Evolutionary conservation across 148 eudicot species (phyloP), one percentile per base, ranked within the genome.

Genomic region (Camellia sinensis): DNA sequence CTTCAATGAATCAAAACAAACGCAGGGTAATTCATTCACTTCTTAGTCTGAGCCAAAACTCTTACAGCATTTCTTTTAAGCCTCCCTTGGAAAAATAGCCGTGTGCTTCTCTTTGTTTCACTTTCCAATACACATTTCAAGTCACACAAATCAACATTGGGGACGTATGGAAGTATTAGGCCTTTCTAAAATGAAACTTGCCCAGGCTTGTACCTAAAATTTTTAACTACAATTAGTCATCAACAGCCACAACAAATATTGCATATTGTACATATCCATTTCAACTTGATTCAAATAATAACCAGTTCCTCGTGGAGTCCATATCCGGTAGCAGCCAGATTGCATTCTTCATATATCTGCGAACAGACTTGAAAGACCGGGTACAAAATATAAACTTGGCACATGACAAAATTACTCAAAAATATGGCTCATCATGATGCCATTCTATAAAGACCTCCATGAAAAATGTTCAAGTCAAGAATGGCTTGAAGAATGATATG

Each of bases 271-370:
- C 40, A 40, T 40, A 60, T 17, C 29, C 46, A 40, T 74, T 57
- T 7, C 76, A 71, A 72, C 19, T 61, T 29, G 40, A 77, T 60
- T 41, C 4, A 80, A 48, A 75, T 66, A 84, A 81, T 70, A 45
- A 92, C 99, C 98, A 94, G 81, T 94, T 96, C 67, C 99, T 98
- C 14, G 98, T 96, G 75, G 99, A 96, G 87, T 96, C 99, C 99
- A 96, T 92, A 87, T 96, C 98, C 54, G 99, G 98, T 63, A 96
- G 90, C 65, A 96, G 86, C 99, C 99, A 96, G 76, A 96, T 96
- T 70, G 98, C 98, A 63, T 87, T 88, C 82, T 96, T 96, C 92
- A 96, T 83, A 82, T 82, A 86, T 83, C 83, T 88, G 68, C 99
- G 91, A 74, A 96, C 99, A 48, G 99, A 79, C 84, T 96, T 94